Evolutionary conservation across 2,329 filamentous ascomycete species (phyloP), one percentile per base, ranked within the genome.

Genomic region (Nemania sp.): DNA sequence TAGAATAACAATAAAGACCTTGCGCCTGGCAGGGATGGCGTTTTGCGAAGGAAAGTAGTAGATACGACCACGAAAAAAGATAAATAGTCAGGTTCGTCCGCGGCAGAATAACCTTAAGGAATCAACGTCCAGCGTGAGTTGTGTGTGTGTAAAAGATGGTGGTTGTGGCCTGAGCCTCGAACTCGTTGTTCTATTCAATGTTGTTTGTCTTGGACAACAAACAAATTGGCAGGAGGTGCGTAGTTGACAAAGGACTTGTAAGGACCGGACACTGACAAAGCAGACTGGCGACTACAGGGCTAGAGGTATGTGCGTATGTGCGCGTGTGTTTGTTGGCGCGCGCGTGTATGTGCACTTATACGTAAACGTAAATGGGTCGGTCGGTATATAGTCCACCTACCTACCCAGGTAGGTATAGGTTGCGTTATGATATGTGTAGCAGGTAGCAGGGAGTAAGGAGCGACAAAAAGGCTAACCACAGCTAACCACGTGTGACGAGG

Each of bases 1-100:
- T 26, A 56, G 45, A 52, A 35, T 13, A 58, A 59, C 43, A 27
- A 62, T 18, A 66, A 57, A 32, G 51, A 20, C 10, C 70, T 73
- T 73, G 74, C 74, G 60, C 74, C 74, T 66, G 74, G 74, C 74
- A 75, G 66, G 67, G 55, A 64, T 20, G 27, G 47, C 20, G 32
- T 54, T 45, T 22, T 52, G 18, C 13, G 18, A 53, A 63, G 38
- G 61, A 64, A 63, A 29, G 62, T 62, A 38, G 62, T 59, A 57
- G 24, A 29, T 59, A 58, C 52, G 57, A 29, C 47, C 51, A 59
- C 32, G 54, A 60, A 41, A 29, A 56, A 26, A 49, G 22, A 35
- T 24, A 55, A 29, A 38, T 54, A 15, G 43, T 15, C 32, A 24
- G 22, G 29, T 49, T 22, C 2, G 47, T 22, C 24, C 15, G 41